Evolutionary conservation across 345 rosid genomes (phyloP).

Genomic region (Excoecaria agallocha): DNA sequence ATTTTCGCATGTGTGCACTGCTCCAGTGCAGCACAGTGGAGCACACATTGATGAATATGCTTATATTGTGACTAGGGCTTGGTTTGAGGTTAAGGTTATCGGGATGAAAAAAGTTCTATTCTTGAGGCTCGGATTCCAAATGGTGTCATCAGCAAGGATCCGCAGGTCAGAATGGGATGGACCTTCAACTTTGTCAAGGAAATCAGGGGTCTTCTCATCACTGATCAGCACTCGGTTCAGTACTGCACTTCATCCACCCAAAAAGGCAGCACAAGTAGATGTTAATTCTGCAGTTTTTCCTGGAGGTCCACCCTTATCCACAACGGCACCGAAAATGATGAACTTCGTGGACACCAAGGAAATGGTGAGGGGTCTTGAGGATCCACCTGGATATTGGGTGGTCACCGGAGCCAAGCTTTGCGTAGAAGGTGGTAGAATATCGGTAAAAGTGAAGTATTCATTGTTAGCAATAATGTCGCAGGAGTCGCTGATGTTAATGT

Average conservation of each 20-base stretch:
- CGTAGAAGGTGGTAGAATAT: constrained; percentile 69
- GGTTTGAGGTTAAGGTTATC: constrained; percentile 82
- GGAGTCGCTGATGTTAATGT: constrained; percentile 60
- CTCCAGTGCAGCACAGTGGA: constrained; percentile 67
- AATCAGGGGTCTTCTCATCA: constrained; percentile 75
- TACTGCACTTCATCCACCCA: constrained; percentile 40
- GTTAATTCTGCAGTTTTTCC: constrained; percentile 88
- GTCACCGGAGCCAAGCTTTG: constrained; percentile 90
- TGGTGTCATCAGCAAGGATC: constrained; percentile 53
- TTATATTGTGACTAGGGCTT: constrained; percentile 79
- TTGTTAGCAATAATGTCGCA: constrained; percentile 74
- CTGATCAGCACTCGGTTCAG: constrained; percentile 70
- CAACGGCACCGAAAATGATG: constrained; percentile 56
- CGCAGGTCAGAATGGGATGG: constrained; percentile 89
- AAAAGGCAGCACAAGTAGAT: constrained; percentile 53
- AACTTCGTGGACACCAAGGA: constrained; percentile 87
- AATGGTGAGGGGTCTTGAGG: constrained; percentile 86
- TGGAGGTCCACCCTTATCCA: constrained; percentile 64
- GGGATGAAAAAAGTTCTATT: constrained; percentile 88
- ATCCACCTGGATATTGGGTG: constrained; percentile 92
- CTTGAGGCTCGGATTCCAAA: constrained; percentile 84
- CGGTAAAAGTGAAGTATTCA: constrained; percentile 77
- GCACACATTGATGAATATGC: constrained; percentile 62
- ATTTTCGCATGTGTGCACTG: constrained; percentile 89
- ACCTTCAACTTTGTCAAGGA: constrained; percentile 57